Conservation (phyloP, 805 yeast species). For the Millerozyma acaciae region DNA sequence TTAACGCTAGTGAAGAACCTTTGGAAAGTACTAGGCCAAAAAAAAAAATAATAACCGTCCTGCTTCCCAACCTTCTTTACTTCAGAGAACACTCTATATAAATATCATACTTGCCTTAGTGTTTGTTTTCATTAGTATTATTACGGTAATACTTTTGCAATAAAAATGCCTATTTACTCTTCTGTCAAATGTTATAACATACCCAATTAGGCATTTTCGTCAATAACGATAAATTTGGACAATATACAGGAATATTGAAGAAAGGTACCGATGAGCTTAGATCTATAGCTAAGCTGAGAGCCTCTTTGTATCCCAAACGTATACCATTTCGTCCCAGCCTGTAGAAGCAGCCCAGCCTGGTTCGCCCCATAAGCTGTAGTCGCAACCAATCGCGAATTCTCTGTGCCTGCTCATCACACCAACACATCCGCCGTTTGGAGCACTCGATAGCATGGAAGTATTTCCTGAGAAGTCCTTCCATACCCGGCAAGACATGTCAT, state of each 20-base stretch:
- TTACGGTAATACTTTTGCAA: slow-evolving; percentile 1
- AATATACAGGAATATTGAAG: not conserved
- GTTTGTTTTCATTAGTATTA: slow-evolving; percentile 1
- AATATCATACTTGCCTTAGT: not conserved
- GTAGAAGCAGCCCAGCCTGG: slow-evolving; percentile 94
- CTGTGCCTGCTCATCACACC: slow-evolving; percentile 65
- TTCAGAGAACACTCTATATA: no score
- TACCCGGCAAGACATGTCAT: slow-evolving; percentile 87
- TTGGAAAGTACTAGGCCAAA: no score
- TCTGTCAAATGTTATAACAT: no score
- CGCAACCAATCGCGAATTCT: slow-evolving; percentile 91
- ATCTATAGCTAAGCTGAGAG: slow-evolving; percentile 7
- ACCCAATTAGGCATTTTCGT: slow-evolving; percentile 1
- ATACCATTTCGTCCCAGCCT: slow-evolving; percentile 96
- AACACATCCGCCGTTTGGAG: slow-evolving; percentile 46
- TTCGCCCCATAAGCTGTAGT: slow-evolving; percentile 95
- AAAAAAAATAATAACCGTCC: no score
- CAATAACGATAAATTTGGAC: not conserved
- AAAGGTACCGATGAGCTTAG: no score
- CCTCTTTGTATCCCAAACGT: slow-evolving; percentile 75
- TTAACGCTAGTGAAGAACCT: no score
- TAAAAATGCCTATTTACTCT: no score
- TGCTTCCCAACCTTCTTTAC: no score
- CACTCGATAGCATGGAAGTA: slow-evolving; percentile 43
- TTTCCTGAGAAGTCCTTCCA: slow-evolving; percentile 76